Percentiles rank a stretch among this genome's conserved stretches.
These are phyloP conservation scores for Colletotrichum aenigma DNA, from an alignment of 2,329 filamentous ascomycete species.

Conservation along the genomic window DNA sequence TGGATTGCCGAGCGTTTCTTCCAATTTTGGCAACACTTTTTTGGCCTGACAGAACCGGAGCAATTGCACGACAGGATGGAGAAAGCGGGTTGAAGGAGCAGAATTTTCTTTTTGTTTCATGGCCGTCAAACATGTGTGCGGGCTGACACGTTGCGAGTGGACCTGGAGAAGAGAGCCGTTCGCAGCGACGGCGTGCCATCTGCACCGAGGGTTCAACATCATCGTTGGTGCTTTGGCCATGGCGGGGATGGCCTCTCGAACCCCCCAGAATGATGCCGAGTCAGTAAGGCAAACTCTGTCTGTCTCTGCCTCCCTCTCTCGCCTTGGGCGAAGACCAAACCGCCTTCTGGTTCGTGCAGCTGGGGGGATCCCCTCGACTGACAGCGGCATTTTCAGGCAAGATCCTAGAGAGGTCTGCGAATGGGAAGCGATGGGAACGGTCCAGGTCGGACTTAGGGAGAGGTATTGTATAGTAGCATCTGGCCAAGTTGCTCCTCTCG, in stretches of 20 bases:
- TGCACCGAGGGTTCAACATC: background rate
- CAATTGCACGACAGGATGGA: background rate
- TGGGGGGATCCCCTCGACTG: background rate
- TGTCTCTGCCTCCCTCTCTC: background rate
- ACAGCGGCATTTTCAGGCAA: constrained; percentile 9
- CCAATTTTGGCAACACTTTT: constrained; percentile 1
- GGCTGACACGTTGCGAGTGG: constrained; percentile 2
- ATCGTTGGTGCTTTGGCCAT: background rate
- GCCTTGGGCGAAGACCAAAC: background rate
- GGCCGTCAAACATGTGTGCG: constrained; percentile 3
- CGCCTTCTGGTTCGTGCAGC: constrained; percentile 3
- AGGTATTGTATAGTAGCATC: background rate
- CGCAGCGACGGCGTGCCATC: background rate
- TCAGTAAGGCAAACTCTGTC: background rate
- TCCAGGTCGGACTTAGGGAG: background rate
- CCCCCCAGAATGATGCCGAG: background rate
- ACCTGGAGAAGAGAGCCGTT: background rate
- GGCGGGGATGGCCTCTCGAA: background rate
- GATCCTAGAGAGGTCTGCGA: constrained; percentile 1
- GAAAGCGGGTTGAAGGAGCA: background rate
- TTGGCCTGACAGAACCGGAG: background rate
- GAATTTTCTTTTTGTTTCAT: background rate
- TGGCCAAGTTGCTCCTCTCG: background rate
- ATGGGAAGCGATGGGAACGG: constrained; percentile 7
- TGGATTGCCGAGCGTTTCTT: background rate